phyloP scores from a whole-genome alignment of 2,329 filamentous ascomycete genomes.

The Colletotrichum camelliae region DNA sequence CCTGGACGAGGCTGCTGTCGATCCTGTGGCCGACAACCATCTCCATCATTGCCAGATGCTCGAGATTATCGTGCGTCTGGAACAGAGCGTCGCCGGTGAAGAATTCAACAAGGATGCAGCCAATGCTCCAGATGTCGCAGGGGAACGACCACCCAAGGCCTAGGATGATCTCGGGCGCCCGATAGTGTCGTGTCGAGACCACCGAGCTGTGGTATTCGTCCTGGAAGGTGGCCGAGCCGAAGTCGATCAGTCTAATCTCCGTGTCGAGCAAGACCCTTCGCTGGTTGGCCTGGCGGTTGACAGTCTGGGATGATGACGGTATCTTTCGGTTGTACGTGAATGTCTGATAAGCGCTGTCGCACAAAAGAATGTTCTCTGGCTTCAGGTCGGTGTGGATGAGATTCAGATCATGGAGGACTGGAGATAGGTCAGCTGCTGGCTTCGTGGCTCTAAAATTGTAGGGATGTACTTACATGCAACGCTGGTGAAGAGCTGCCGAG shows the following conservation, averaged over 20 bases:
- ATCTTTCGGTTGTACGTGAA: constrained; percentile 75
- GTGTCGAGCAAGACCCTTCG: constrained; percentile 70
- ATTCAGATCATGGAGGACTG: constrained; percentile 94
- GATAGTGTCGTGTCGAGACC: constrained; percentile 73
- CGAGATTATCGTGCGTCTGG: constrained; percentile 75
- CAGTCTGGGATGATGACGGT: constrained; percentile 67
- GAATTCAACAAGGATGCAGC: constrained; percentile 75
- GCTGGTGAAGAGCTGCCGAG: constrained; percentile 94
- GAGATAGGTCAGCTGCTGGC: constrained; percentile 18
- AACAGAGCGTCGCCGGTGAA: constrained; percentile 75
- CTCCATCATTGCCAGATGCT: constrained; percentile 80
- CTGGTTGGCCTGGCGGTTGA: constrained; percentile 66
- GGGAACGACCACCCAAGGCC: constrained; percentile 75
- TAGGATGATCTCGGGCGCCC: constrained; percentile 74
- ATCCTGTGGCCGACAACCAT: constrained; percentile 66
- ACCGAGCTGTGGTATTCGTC: constrained; percentile 77
- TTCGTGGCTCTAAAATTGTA: neutral
- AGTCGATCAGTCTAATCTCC: constrained; percentile 74
- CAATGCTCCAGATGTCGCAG: constrained; percentile 78
- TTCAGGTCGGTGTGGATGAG: constrained; percentile 90
- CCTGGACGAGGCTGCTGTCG: constrained; percentile 62
- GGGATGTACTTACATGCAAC: constrained; percentile 81
- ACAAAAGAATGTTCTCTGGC: constrained; percentile 73
- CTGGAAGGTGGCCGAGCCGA: constrained; percentile 75
- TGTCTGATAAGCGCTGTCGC: constrained; percentile 69